phyloP scores from a whole-genome alignment of 2,329 filamentous ascomycete species.

The Lachnellula suecica region DNA sequence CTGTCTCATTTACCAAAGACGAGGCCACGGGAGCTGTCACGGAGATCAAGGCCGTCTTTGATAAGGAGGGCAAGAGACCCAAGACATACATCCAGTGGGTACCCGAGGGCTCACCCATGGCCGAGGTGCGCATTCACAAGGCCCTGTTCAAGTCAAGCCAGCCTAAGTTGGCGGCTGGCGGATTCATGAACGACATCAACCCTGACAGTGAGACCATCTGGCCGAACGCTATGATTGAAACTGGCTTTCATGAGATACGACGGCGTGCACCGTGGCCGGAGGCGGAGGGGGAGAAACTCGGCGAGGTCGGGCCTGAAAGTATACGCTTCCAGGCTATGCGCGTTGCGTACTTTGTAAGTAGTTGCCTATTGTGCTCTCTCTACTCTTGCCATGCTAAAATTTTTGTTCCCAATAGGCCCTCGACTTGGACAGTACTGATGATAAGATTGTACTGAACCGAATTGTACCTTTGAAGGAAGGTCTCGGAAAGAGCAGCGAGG shows the following conservation, averaged over 20 bases:
- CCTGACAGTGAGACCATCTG: constrained; percentile 76
- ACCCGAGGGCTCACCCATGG: constrained; percentile 44
- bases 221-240: constrained; percentile 72
- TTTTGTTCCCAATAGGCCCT: constrained; percentile 41
- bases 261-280: constrained; percentile 75
- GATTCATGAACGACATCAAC: constrained; percentile 80
- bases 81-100: constrained; percentile 91
- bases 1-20: constrained; percentile 65
- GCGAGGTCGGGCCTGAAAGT: constrained; percentile 62
- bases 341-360: constrained; percentile 59
- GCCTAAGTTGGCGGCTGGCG: constrained; percentile 70
- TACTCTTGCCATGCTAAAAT: neutral
- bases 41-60: constrained; percentile 67
- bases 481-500: constrained; percentile 30
- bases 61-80: constrained; percentile 49
- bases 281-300: constrained; percentile 59
- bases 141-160: constrained; percentile 81
- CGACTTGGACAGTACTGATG: constrained; percentile 71
- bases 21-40: constrained; percentile 56
- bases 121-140: constrained; percentile 71
- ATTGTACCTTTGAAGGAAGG: constrained; percentile 90
- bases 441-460: constrained; percentile 78
- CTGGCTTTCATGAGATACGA: constrained; percentile 73
- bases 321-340: constrained; percentile 87
- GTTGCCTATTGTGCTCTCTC: neutral